A percentile compares a stretch with the other conserved stretches of the same genome.
These are phyloP conservation scores for Mycothermus thermophilus DNA, from an alignment of 495 filamentous ascomycete species.

Conservation along the genomic window DNA sequence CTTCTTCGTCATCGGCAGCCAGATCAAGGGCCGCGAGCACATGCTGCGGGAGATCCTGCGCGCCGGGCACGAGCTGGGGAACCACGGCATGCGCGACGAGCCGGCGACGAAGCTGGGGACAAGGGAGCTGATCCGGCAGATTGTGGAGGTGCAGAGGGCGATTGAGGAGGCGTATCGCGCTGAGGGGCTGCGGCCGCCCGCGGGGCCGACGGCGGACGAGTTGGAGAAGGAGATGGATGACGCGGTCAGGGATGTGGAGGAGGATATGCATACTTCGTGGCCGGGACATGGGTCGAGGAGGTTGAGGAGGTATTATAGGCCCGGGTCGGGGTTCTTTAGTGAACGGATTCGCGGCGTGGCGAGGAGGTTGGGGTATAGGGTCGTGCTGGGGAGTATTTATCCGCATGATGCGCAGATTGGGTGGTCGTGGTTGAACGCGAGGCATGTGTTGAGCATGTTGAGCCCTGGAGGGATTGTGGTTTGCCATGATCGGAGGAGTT, in stretches of 20 bases:
- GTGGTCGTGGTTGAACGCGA: conserved; percentile 54
- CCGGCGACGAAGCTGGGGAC: conserved; percentile 38
- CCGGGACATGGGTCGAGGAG: too few species aligned
- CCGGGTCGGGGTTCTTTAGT: conserved; percentile 70
- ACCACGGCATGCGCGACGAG: conserved; percentile 80
- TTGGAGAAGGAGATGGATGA: too few species aligned
- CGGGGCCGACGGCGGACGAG: not conserved
- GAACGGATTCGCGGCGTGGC: conserved; percentile 46
- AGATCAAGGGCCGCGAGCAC: conserved; percentile 48
- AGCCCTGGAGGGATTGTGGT: conserved; percentile 63
- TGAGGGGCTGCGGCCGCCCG: conserved; percentile 19
- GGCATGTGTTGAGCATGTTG: conserved; percentile 66
- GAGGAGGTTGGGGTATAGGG: conserved; percentile 40
- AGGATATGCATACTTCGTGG: too few species aligned
- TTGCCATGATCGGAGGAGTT: conserved; percentile 66
- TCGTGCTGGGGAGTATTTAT: conserved; percentile 71
- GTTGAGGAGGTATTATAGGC: conserved; percentile 50
- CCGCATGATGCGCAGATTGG: conserved; percentile 74
- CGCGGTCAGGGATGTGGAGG: too few species aligned
- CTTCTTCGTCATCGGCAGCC: conserved; percentile 67
- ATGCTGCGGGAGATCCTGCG: conserved; percentile 47
- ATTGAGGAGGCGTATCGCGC: conserved; percentile 43
- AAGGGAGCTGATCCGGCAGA: conserved; percentile 29
- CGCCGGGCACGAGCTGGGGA: conserved; percentile 57
- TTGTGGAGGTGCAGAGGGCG: conserved; percentile 30